Percentiles rank a stretch among this genome's conserved stretches.
These are phyloP conservation scores for Paramecium sonneborni DNA, from an alignment of 73 alveolate genomes.

Conservation along the genomic window DNA sequence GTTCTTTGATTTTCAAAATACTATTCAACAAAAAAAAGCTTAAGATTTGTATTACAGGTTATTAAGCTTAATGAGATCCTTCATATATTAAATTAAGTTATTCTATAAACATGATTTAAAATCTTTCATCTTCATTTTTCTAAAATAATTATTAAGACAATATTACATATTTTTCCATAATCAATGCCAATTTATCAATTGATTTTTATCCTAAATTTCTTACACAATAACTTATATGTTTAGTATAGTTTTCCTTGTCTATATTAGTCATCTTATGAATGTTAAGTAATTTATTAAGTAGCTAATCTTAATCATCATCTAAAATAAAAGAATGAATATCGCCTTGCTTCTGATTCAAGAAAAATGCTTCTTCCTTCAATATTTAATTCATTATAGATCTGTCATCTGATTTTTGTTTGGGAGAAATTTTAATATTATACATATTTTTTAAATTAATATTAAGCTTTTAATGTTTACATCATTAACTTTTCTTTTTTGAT, in stretches of 20 bases:
- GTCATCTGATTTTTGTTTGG: conserved; percentile 38
- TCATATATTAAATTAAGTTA: conserved; percentile 1
- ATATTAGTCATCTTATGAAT: not conserved
- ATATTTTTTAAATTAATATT: not conserved
- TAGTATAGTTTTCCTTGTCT: conserved; percentile 39
- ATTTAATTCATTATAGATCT: conserved; percentile 37
- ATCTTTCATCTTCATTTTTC: conserved; percentile 34
- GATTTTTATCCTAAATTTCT: conserved; percentile 35
- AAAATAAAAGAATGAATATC: conserved; percentile 26
- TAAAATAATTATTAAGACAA: not conserved
- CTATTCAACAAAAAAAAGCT: not conserved
- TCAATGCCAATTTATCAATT: not conserved
- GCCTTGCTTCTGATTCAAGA: conserved; percentile 28
- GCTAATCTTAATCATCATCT: conserved; percentile 39
- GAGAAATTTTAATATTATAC: conserved; percentile 20
- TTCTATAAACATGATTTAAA: conserved; percentile 5
- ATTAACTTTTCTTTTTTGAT: not conserved
- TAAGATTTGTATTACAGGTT: not conserved
- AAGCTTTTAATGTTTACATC: not conserved
- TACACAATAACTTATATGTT: conserved; percentile 12
- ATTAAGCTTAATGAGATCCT: not conserved
- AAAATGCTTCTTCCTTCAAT: conserved; percentile 49
- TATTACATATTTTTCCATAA: conserved; percentile 34
- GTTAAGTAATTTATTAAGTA: not conserved
- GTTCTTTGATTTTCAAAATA: conserved; percentile 55